Percentiles rank a stretch among this genome's conserved stretches.
These are phyloP conservation scores for Diddensiella transvaalensis DNA, from an alignment of 805 yeast species.

Conservation along the genomic window DNA sequence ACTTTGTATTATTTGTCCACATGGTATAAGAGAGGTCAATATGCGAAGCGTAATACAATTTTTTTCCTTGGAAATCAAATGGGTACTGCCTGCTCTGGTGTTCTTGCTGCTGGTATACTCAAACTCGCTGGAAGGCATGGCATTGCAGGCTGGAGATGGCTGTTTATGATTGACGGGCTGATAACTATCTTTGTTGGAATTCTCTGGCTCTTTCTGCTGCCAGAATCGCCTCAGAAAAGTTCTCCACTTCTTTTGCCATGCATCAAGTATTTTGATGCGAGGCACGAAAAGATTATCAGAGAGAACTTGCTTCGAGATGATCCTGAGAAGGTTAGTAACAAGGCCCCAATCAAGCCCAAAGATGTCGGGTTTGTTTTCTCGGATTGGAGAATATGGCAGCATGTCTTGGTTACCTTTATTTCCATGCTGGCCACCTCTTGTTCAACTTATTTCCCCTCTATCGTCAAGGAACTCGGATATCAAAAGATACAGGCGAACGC, in stretches of 20 bases:
- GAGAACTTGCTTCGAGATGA: constrained; percentile 10
- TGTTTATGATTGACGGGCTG: constrained; percentile 47
- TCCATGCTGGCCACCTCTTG: constrained; percentile 55
- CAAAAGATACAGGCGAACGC: constrained; percentile 64
- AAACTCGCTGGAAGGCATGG: constrained; percentile 41
- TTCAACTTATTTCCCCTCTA: constrained; percentile 59
- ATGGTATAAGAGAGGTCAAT: constrained; percentile 39
- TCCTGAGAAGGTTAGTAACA: constrained; percentile 36
- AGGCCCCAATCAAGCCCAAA: constrained; percentile 38
- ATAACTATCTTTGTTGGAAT: constrained; percentile 32
- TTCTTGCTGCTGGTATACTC: constrained; percentile 45
- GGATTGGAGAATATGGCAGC: constrained; percentile 48
- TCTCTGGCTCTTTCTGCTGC: constrained; percentile 40
- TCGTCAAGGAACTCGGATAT: constrained; percentile 52
- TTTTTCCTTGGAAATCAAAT: constrained; percentile 47
- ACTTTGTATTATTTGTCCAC: constrained; percentile 34
- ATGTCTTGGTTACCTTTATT: constrained; percentile 51
- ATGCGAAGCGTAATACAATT: constrained; percentile 36
- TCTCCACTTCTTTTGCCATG: constrained; percentile 14
- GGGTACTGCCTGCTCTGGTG: constrained; percentile 51
- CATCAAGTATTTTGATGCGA: constrained; percentile 7
- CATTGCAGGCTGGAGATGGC: constrained; percentile 46
- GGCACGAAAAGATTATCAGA: constrained; percentile 1
- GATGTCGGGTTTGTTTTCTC: constrained; percentile 47
- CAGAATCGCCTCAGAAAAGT: constrained; percentile 41